These are phyloP conservation scores for Saccharata proteae DNA, from an alignment of 2,329 filamentous ascomycete species.

Conservation along the genomic window DNA sequence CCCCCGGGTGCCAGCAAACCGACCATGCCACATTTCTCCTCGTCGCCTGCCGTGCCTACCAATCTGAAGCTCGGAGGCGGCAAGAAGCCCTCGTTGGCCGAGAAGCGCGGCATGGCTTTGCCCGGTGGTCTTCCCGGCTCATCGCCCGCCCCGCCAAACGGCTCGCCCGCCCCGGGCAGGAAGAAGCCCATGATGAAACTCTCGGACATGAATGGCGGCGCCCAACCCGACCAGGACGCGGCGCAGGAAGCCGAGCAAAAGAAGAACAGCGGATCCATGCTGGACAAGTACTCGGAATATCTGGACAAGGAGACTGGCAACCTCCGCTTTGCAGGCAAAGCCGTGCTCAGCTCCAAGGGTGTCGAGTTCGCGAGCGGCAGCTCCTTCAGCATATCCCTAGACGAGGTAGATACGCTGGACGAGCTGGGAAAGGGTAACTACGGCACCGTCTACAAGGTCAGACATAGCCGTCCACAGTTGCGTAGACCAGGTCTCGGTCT, in stretches of 20 bases:
- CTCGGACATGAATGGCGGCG: constrained; percentile 28
- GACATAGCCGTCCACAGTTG: constrained; percentile 62
- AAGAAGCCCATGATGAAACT: constrained; percentile 33
- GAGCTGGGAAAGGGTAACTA: constrained; percentile 98
- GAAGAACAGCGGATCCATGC: constrained; percentile 26
- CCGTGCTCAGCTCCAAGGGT: constrained; percentile 74
- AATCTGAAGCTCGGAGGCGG: constrained; percentile 30
- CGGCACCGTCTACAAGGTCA: constrained; percentile 93
- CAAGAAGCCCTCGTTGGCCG: constrained; percentile 50
- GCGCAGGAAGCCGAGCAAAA: constrained; percentile 13
- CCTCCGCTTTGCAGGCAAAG: constrained; percentile 85
- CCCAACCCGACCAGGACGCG: constrained; percentile 14
- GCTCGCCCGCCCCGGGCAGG: constrained; percentile 20
- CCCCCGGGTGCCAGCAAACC: constrained; percentile 26
- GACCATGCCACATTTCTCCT: constrained; percentile 30
- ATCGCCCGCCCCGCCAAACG: constrained; percentile 14
- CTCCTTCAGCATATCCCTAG: constrained; percentile 85
- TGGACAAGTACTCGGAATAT: constrained; percentile 65
- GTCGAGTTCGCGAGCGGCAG: constrained; percentile 87
- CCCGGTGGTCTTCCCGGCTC: constrained; percentile 39
- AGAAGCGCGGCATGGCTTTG: constrained; percentile 54
- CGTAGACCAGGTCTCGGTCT: constrained; percentile 48
- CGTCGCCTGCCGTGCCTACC: constrained; percentile 34
- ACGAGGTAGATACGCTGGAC: constrained; percentile 85
- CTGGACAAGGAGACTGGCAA: constrained; percentile 87